Evolutionary conservation across 2,329 filamentous ascomycete genomes (phyloP).

Genomic region (Neurospora crassa): DNA sequence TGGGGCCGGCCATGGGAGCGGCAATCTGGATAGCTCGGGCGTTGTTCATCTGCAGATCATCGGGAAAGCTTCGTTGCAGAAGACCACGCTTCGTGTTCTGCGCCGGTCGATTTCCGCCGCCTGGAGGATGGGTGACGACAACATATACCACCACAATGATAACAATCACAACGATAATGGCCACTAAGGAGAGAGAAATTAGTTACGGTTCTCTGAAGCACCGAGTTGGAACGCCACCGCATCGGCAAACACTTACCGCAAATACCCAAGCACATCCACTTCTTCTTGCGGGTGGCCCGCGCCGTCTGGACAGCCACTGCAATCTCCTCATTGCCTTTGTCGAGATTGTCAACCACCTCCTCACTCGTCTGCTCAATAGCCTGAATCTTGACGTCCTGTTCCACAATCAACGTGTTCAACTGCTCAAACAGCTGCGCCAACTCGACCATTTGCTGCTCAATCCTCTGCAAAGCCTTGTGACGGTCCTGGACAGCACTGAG

Average conservation of each 20-base stretch:
- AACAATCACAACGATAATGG: conserved; percentile 42
- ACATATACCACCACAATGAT: conserved; percentile 42
- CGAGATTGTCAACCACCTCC: conserved; percentile 74
- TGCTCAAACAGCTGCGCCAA: conserved; percentile 82
- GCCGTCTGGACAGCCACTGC: conserved; percentile 74
- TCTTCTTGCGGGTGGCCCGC: conserved; percentile 75
- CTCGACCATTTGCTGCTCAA: conserved; percentile 82
- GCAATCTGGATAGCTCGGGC: conserved; percentile 17
- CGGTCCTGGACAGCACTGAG: conserved; percentile 73
- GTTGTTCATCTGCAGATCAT: conserved; percentile 21
- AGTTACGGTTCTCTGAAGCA: background rate
- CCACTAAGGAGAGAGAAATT: conserved; percentile 27
- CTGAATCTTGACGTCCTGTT: conserved; percentile 73
- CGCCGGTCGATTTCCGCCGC: conserved; percentile 20
- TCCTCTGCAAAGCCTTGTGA: conserved; percentile 82
- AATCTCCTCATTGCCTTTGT: conserved; percentile 78
- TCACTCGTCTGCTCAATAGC: conserved; percentile 82
- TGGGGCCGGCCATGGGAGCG: background rate
- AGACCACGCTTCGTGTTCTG: conserved; percentile 13
- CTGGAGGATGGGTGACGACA: conserved; percentile 27
- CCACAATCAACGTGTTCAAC: conserved; percentile 73
- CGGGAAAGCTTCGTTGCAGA: conserved; percentile 8
- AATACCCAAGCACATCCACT: conserved; percentile 90
- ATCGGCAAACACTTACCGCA: conserved; percentile 35
- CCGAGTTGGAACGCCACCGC: background rate